phyloP scores from a whole-genome alignment of 73 alveolate genomes.

The Halteria grandinella region DNA sequence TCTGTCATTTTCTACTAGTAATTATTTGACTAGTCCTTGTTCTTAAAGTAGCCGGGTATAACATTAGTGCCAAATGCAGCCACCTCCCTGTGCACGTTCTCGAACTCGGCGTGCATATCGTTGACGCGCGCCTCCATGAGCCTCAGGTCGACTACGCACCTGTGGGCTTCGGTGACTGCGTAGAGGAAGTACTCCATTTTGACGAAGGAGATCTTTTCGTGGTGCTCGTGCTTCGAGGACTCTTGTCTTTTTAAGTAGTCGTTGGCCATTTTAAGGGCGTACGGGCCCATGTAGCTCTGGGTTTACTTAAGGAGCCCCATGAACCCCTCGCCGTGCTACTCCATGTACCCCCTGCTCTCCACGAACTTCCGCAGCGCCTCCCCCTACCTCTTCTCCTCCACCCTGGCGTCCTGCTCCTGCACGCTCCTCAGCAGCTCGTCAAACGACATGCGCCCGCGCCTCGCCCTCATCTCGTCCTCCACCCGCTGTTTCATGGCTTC shows the following conservation, averaged over 20 bases:
- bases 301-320: conserved; percentile 3
- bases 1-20: no score
- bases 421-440: conserved; percentile 7
- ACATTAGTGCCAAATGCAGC: no score
- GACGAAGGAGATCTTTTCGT: conserved; percentile 56
- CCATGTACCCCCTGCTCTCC: conserved; percentile 23
- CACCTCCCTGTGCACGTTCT: no score
- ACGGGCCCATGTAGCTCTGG: conserved; percentile 32
- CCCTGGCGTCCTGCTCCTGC: not conserved
- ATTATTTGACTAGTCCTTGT: no score
- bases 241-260: conserved; percentile 29
- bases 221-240: not conserved
- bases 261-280: conserved; percentile 29
- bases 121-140: no score
- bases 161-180: conserved; percentile 39
- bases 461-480: conserved; percentile 12
- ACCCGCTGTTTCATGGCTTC: not conserved
- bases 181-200: conserved; percentile 66
- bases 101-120: no score
- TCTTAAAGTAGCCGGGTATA: no score
- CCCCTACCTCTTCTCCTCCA: conserved; percentile 17
- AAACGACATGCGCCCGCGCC: conserved; percentile 21
- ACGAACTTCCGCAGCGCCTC: conserved; percentile 26
- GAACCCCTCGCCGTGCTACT: conserved; percentile 30
- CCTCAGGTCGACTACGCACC: conserved; percentile 10